Evolutionary conservation across 202 grass and related monocot genomes (phyloP).

Genomic region (Bolboschoenoplectus hybrid): DNA sequence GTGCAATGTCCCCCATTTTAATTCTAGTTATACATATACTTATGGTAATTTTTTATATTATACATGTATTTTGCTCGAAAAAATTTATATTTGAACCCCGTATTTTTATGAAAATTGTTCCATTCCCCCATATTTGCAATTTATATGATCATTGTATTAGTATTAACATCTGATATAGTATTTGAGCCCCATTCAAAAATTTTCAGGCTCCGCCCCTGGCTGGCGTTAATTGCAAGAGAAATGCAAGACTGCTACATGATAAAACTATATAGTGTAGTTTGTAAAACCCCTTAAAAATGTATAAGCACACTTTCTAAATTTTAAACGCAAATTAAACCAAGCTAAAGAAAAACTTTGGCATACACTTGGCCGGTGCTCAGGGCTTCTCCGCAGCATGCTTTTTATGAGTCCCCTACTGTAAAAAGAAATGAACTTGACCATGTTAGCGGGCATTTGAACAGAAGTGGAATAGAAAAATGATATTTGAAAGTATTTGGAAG

Average conservation of each 20-base stretch:
- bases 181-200: too few relatives aligned
- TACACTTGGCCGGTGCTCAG: slow-evolving; percentile 93
- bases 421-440: slow-evolving; percentile 34
- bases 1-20: too few relatives aligned
- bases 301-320: not conserved
- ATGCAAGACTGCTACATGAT: not conserved
- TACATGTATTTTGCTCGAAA: too few relatives aligned
- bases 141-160: too few relatives aligned
- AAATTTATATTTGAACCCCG: too few relatives aligned
- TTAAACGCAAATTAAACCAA: not conserved
- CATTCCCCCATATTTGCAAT: too few relatives aligned
- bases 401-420: slow-evolving; percentile 93
- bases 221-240: not conserved
- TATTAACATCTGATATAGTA: too few relatives aligned
- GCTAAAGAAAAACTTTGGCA: slow-evolving; percentile 27
- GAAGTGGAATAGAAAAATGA: not conserved
- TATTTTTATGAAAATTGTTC: too few relatives aligned
- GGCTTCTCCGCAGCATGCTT: slow-evolving; percentile 94
- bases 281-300: not conserved
- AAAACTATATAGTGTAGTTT: not conserved
- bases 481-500: not conserved
- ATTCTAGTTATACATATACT: too few relatives aligned
- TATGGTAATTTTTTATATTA: too few relatives aligned
- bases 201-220: too few relatives aligned
- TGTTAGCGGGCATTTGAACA: not conserved